phyloP scores from a whole-genome alignment of 177 flowering plant genomes.

The Vitis hybrid region DNA sequence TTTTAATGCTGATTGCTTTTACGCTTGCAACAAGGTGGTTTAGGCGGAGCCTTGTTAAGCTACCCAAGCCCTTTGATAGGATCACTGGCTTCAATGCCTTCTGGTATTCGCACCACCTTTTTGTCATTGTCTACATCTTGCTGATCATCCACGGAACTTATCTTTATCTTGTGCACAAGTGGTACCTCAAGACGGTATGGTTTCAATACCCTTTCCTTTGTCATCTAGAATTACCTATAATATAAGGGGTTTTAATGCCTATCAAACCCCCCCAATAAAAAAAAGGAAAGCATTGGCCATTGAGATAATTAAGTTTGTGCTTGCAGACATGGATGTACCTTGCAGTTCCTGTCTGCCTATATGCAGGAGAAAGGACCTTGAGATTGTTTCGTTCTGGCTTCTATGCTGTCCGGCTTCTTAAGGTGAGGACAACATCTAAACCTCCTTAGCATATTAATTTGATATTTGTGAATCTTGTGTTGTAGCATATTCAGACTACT shows the following conservation, averaged over 20 bases:
- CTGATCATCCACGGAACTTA: slow-evolving; percentile 75
- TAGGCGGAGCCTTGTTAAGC: slow-evolving; percentile 77
- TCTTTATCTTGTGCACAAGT: slow-evolving; percentile 78
- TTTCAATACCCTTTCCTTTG: background rate
- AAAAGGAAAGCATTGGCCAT: background rate
- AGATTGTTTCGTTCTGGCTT: slow-evolving; percentile 80
- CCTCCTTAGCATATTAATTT: background rate
- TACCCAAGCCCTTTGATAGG: slow-evolving; percentile 86
- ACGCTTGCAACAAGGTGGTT: slow-evolving; percentile 89
- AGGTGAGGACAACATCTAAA: slow-evolving; percentile 47
- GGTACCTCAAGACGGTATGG: slow-evolving; percentile 87
- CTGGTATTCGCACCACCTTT: slow-evolving; percentile 98
- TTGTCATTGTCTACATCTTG: slow-evolving; percentile 75
- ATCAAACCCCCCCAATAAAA: background rate
- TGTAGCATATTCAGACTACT: background rate
- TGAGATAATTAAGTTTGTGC: slow-evolving; percentile 6
- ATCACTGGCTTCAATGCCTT: slow-evolving; percentile 96
- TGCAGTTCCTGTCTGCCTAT: slow-evolving; percentile 76
- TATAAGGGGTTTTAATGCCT: background rate
- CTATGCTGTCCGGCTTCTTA: slow-evolving; percentile 67
- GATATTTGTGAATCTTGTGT: background rate
- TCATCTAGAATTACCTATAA: background rate
- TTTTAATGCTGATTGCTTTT: slow-evolving; percentile 76
- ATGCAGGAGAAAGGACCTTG: slow-evolving; percentile 84
- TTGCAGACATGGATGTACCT: slow-evolving; percentile 99